Conservation (phyloP, 805 yeast genomes). For the Ogataea pignaliae region DNA sequence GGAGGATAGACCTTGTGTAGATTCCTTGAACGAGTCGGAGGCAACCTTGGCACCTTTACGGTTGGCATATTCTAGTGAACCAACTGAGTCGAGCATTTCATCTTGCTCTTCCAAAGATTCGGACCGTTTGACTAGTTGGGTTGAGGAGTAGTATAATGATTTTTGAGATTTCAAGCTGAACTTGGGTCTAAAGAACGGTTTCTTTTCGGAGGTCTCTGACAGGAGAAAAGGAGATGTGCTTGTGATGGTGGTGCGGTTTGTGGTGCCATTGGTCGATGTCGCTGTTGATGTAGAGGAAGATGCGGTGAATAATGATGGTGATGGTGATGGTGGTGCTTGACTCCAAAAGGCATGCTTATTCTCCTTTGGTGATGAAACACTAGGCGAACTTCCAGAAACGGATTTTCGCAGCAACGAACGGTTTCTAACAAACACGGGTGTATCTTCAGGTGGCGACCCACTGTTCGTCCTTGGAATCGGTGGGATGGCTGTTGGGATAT, state of each 20-base stretch:
- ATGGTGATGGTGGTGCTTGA: not conserved
- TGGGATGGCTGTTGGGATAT: not conserved
- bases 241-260: too few relatives aligned
- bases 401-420: not conserved
- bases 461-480: not conserved
- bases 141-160: not conserved
- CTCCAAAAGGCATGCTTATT: too few relatives aligned
- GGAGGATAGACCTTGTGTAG: constrained; percentile 2
- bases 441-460: too few relatives aligned
- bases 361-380: not conserved
- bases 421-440: too few relatives aligned
- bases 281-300: not conserved
- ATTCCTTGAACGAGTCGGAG: constrained; percentile 4
- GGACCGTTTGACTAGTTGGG: not conserved
- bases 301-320: not conserved
- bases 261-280: not conserved
- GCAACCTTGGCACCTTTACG: constrained; percentile 9
- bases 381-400: not conserved
- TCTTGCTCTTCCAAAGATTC: constrained; percentile 10
- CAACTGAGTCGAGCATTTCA: constrained; percentile 10
- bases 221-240: too few relatives aligned
- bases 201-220: not conserved
- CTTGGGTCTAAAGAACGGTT: not conserved
- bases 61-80: constrained; percentile 7
- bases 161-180: not conserved